Conservation (phyloP, 345 rosid species). For the Pugionium cornutum region DNA sequence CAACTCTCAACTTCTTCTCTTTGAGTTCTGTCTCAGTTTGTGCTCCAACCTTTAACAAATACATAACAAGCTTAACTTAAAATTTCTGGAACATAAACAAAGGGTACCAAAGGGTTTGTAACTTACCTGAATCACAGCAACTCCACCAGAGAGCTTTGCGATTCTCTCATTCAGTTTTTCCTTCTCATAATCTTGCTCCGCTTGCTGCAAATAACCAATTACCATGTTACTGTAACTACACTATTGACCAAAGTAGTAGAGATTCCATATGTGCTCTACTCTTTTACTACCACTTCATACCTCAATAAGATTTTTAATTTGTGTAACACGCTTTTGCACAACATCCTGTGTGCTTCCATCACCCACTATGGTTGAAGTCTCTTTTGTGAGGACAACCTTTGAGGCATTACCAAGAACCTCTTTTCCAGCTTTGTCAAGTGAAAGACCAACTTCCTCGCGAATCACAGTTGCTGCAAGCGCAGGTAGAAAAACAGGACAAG, state of each 20-base stretch:
- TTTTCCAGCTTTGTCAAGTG: constrained; percentile 87
- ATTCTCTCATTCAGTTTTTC: constrained; percentile 94
- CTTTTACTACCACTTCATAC: constrained; percentile 33
- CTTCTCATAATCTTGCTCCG: constrained; percentile 92
- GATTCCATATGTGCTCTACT: constrained; percentile 1
- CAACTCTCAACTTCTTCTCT: constrained; percentile 95
- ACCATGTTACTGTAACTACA: background rate
- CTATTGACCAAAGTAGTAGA: background rate
- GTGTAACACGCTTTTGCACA: constrained; percentile 87
- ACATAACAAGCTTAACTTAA: constrained; percentile 13
- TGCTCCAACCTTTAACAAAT: constrained; percentile 59
- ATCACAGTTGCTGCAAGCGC: constrained; percentile 71
- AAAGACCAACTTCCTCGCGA: constrained; percentile 92
- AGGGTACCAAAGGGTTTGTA: background rate
- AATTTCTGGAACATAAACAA: background rate
- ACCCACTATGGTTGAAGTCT: constrained; percentile 83
- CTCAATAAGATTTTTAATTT: constrained; percentile 90
- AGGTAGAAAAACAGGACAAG: background rate
- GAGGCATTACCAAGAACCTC: constrained; percentile 92
- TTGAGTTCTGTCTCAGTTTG: constrained; percentile 93
- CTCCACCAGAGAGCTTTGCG: constrained; percentile 90
- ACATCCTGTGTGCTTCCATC: constrained; percentile 98
- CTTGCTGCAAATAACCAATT: constrained; percentile 51
- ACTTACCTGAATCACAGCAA: constrained; percentile 77
- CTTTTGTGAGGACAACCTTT: constrained; percentile 95